Base-by-base conservation (phyloP, 345 rosid species). In the Gossypium arboreum region DNA sequence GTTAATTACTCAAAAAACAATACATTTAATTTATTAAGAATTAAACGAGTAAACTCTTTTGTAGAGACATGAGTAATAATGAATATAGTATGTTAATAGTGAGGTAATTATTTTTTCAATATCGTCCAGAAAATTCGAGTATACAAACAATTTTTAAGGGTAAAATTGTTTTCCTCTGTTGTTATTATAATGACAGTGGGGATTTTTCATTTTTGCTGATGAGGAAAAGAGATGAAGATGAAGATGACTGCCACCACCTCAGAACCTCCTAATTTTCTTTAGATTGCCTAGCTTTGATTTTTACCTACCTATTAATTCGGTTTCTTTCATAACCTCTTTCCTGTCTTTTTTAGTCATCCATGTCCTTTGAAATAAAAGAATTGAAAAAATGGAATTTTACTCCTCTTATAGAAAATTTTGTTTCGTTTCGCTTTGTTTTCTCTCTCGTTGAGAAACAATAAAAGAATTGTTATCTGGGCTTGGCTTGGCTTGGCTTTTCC, bases 381-480 rank as follows among this genome's bases (percentile, higher is more conserved):
- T 1, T 54, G 41, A 34, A 1, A 10, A 29, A 63, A 43, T 11
- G 8, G 41, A 29, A 11, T 22, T 55, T 54, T 3, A 12, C 34
- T 17, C 6, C 52, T 20, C 9, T 62, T 54, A 62, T 72, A 24
- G 18, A 16, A 10, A 13, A 13, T 56, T 22, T 67, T 27, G 54
- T 62, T 68, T 57, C 16, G 29, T 61, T 67, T 62, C 16, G 48
- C 16, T 11, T 71, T 66, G 41, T 34, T 64, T n/a, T 8, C 68
- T 63, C 74, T 73, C 45, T 45, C 50, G 41, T 29, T 48, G 68
- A 48, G 10, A 68, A 16, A 15, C 29, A 25, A 51, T 34, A 75
- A 29, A 61, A 59, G 68, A 52, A 72, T 60, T 76, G 73, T 58
- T 34, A 41, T 66, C 66, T 77, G 62, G 71, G 79, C 63, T 76